A percentile compares a stretch with the other conserved stretches of the same genome.
Evolutionary conservation across 176 grass and related monocot species (phyloP).

Genomic region (Oryza glumipatula): DNA sequence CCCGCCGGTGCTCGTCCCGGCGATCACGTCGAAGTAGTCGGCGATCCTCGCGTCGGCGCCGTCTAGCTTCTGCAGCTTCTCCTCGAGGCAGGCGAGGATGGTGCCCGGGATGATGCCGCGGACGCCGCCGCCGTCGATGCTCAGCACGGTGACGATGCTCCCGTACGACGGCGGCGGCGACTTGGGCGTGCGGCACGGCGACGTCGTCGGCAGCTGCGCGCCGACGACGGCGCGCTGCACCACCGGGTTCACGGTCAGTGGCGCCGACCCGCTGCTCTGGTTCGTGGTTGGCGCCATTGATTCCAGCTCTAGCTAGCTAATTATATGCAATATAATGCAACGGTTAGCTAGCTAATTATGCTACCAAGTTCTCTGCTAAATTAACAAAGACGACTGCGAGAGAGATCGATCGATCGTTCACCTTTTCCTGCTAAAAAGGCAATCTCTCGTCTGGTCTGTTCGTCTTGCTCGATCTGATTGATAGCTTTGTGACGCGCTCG

Average conservation of each 20-base stretch:
- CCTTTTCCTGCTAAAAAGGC: too few species aligned
- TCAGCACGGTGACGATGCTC: constrained; percentile 45
- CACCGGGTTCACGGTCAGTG: constrained; percentile 2
- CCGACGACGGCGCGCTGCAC: not conserved
- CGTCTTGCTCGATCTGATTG: too few species aligned
- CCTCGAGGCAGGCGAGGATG: constrained; percentile 52
- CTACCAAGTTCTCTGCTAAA: too few species aligned
- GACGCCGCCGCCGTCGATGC: constrained; percentile 59
- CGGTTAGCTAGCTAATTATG: too few species aligned
- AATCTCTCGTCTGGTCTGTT: too few species aligned
- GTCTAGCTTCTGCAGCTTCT: constrained; percentile 46
- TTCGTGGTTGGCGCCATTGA: too few species aligned
- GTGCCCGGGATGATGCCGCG: constrained; percentile 60
- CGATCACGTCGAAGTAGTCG: constrained; percentile 83
- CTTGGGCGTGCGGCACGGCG: not conserved
- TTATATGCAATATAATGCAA: too few species aligned
- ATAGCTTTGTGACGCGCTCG: not conserved
- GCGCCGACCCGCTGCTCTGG: not conserved
- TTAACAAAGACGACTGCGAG: too few species aligned
- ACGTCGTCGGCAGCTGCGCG: not conserved
- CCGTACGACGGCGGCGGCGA: constrained; percentile 30
- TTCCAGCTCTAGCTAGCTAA: too few species aligned
- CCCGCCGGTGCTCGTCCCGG: constrained; percentile 67
- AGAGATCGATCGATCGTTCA: too few species aligned
- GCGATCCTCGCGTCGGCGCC: constrained; percentile 20